Conservation (phyloP, 2,329 filamentous ascomycete genomes). For the Diplodia seriata region DNA sequence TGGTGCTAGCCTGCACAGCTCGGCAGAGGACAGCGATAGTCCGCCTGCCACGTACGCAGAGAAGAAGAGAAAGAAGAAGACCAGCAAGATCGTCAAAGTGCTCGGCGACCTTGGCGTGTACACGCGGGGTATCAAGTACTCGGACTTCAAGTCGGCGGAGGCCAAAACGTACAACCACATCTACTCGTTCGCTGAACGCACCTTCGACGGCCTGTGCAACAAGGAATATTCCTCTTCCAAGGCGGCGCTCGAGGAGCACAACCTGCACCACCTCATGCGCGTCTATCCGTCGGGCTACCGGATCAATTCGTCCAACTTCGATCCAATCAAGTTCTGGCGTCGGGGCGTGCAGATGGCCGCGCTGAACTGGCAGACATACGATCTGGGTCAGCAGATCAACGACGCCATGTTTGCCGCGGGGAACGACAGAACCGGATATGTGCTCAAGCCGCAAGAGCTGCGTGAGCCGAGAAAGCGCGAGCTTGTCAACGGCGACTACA, state of each 20-base stretch:
- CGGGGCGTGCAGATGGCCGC: constrained; percentile 97
- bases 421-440: constrained; percentile 85
- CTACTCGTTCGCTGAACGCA: constrained; percentile 90
- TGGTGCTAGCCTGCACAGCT: constrained; percentile 60
- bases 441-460: constrained; percentile 88
- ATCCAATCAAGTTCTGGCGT: constrained; percentile 91
- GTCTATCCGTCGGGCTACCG: constrained; percentile 88
- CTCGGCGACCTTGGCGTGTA: constrained; percentile 87
- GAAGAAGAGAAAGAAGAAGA: constrained; percentile 65
- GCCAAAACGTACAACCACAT: constrained; percentile 93
- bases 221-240: constrained; percentile 77
- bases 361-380: constrained; percentile 98
- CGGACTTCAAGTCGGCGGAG: constrained; percentile 76
- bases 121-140: constrained; percentile 80
- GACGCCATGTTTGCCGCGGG: constrained; percentile 96
- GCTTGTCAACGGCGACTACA: constrained; percentile 57
- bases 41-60: constrained; percentile 62
- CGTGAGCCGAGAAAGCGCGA: constrained; percentile 54
- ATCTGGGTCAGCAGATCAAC: constrained; percentile 93
- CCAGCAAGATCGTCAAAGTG: constrained; percentile 83
- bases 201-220: constrained; percentile 81
- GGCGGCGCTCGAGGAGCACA: constrained; percentile 82
- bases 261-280: constrained; percentile 88
- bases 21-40: constrained; percentile 79
- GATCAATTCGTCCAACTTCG: constrained; percentile 89